Evolutionary conservation across 768 basidiomycete genomes (phyloP).

Genomic region (Hypsizygus marmoreus): DNA sequence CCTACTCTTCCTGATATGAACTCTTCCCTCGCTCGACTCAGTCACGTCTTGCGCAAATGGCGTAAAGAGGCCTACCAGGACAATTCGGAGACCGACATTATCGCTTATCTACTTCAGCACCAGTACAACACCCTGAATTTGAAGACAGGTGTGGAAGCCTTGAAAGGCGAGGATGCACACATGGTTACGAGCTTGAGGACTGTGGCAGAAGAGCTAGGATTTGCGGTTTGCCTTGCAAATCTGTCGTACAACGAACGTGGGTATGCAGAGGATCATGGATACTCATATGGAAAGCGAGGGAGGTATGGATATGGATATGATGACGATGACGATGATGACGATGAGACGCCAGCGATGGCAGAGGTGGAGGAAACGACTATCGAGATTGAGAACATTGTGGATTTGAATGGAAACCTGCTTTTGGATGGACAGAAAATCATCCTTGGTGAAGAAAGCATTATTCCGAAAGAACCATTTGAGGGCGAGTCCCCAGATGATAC

Average conservation of each 20-base stretch:
- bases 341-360: conserved; percentile 19
- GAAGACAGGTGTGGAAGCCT: conserved; percentile 9
- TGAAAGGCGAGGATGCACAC: conserved; percentile 24
- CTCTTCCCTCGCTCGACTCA: conserved; percentile 21
- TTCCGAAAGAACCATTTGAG: conserved; percentile 38
- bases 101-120: conserved; percentile 37
- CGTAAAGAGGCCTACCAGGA: conserved; percentile 20
- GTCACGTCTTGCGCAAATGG: conserved; percentile 41
- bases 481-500: conserved; percentile 31
- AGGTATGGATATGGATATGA: conserved; percentile 11
- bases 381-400: conserved; percentile 28
- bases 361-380: conserved; percentile 24
- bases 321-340: conserved; percentile 21
- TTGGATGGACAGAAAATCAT: conserved; percentile 14
- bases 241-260: conserved; percentile 8
- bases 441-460: conserved; percentile 26
- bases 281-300: conserved; percentile 2
- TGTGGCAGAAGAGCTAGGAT: conserved; percentile 12
- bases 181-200: conserved; percentile 9
- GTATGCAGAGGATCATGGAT: background rate
- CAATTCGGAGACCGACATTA: conserved; percentile 17
- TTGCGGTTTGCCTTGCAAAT: conserved; percentile 11
- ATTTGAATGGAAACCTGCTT: conserved; percentile 29
- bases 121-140: conserved; percentile 32
- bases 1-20: conserved; percentile 30